Conservation (phyloP, 352 stramenopile species). For the Lagenidium giganteum region DNA sequence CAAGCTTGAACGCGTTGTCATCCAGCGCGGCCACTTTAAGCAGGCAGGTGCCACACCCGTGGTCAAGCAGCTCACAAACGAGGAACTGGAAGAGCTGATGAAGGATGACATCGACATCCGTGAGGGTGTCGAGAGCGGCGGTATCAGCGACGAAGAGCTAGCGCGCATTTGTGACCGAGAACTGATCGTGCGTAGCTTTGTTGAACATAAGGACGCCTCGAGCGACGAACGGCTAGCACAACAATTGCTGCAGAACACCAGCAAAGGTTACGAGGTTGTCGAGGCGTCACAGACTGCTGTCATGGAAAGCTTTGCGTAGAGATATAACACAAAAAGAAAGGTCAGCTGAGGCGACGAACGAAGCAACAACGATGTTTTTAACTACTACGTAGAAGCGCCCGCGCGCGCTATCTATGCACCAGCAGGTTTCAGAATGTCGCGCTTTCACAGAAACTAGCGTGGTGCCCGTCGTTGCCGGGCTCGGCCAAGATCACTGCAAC, state of each 20-base stretch:
- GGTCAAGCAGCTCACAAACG: conserved; percentile 55
- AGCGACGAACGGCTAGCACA: conserved; percentile 6
- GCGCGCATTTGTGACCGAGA: conserved; percentile 59
- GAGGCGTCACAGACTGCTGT: conserved; percentile 34
- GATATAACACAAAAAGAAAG: too few relatives aligned
- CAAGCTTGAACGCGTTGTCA: conserved; percentile 86
- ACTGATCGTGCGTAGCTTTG: conserved; percentile 73
- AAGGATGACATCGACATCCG: conserved; percentile 73
- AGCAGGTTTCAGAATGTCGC: too few relatives aligned
- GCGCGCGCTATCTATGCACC: too few relatives aligned
- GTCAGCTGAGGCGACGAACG: too few relatives aligned
- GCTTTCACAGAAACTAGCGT: too few relatives aligned
- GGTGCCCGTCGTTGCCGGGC: too few relatives aligned
- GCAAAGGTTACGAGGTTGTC: conserved; percentile 77
- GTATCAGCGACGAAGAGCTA: conserved; percentile 64
- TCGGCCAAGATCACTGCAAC: too few relatives aligned
- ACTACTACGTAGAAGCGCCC: not conserved
- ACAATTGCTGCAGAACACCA: conserved; percentile 40
- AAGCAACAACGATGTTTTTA: too few relatives aligned
- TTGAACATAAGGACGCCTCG: conserved; percentile 28
- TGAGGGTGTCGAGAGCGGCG: conserved; percentile 63
- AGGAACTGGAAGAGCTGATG: conserved; percentile 70
- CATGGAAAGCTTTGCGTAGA: conserved; percentile 79
- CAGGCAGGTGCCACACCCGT: too few relatives aligned
- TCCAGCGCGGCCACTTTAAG: conserved; percentile 83